Base-by-base conservation (phyloP, 305 asterid species). In the Solanum aculeatissimum region DNA sequence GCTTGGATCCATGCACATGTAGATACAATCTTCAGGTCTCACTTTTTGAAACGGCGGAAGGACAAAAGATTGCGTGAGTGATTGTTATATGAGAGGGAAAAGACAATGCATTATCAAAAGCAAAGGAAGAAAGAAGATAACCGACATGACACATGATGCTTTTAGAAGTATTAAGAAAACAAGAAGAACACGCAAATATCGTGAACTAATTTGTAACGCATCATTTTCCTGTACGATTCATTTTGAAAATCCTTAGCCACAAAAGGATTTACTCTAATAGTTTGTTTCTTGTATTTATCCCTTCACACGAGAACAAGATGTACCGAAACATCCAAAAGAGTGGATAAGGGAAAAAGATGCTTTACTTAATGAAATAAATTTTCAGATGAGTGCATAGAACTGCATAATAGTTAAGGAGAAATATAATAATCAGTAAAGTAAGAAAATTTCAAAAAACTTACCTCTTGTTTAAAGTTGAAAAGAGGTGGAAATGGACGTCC, bases 391-490 rank as follows among this genome's bases (percentile, higher is more conserved):
- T 27, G 45, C 19, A 14, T 75, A 47, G 16, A 49, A 12, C 35
- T 74, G 15, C 81, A 4, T 47, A 49, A 19, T 78, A 53, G 66
- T 32, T 29, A 78, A 2, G 43, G 45, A 53, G 29, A 51, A 49
- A 29, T 18, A 78, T 18, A 18, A 75, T 35, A 49, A 49, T 77
- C 40, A 51, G 45, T 77, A 29, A 7, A 51, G 47, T 29, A 77
- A 29, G 25, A 78, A 78, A 29, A 19, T 19, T 10, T 32, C 29
- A 3, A 12, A 84, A 86, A 89, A 27, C 90, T 79, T 91, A 96
- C 99, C 86, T 97, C 99, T 89, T 93, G 97, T 88, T 92, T 95
- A 78, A 97, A 93, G 94, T 94, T 92, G 86, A 97, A 97, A 75
- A 97, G 94, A 16, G 97, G 96, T 16, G 99, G 98, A 83, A 93